phyloP scores from a whole-genome alignment of 2,329 filamentous ascomycete genomes.

The Penicillium brasilianum region DNA sequence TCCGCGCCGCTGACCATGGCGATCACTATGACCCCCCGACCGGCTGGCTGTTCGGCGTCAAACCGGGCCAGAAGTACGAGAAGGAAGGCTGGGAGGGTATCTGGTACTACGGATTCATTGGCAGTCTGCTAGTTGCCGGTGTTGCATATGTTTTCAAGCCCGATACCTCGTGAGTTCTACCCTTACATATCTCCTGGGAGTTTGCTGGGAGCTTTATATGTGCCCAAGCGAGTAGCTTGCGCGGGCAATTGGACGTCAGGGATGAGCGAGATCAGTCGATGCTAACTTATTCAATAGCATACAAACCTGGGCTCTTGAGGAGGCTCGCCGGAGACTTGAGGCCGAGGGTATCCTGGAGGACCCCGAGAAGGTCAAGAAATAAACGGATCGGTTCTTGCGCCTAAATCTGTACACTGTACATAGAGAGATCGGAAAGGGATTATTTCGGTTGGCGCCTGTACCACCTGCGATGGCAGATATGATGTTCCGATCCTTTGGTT shows the following conservation, averaged over 20 bases:
- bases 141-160: conserved; percentile 95
- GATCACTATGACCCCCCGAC: conserved; percentile 85
- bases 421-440: conserved; percentile 44
- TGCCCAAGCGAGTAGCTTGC: background rate
- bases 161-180: conserved; percentile 85
- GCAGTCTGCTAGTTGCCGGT: conserved; percentile 72
- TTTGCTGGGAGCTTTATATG: conserved; percentile 3
- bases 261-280: conserved; percentile 1
- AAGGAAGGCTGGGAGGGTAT: conserved; percentile 95
- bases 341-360: conserved; percentile 92
- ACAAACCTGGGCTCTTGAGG: conserved; percentile 98
- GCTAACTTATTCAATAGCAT: conserved; percentile 66
- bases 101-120: conserved; percentile 84
- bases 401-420: conserved; percentile 48
- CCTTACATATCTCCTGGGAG: conserved; percentile 1
- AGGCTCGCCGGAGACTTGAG: conserved; percentile 93
- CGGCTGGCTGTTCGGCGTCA: conserved; percentile 92
- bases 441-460: conserved; percentile 38
- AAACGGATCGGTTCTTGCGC: conserved; percentile 28
- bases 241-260: background rate
- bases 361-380: conserved; percentile 62
- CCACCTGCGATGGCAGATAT: conserved; percentile 37
- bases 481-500: conserved; percentile 39
- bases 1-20: conserved; percentile 62
- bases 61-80: conserved; percentile 93